phyloP scores from a whole-genome alignment of 148 eudicot genomes.

The Persicaria maculosa region DNA sequence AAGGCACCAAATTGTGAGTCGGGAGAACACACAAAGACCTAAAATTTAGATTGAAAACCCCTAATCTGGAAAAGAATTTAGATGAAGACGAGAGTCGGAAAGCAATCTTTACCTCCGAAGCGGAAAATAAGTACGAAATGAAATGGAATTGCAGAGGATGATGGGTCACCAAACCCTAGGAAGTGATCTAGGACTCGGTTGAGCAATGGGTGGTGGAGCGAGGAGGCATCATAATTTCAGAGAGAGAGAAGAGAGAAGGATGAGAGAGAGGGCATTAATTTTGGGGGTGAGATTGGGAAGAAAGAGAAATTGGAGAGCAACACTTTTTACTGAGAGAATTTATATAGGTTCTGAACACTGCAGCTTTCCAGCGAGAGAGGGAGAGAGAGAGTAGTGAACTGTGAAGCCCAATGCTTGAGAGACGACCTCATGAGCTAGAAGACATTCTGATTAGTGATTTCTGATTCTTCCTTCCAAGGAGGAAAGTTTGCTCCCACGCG shows the following conservation, averaged over 20 bases:
- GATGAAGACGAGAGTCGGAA: background rate
- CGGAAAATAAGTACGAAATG: background rate
- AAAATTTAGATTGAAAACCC: background rate
- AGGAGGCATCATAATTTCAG: constrained; percentile 16
- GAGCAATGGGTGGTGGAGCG: constrained; percentile 12
- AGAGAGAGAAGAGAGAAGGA: constrained; percentile 15
- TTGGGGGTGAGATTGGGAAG: constrained; percentile 12
- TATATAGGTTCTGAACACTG: constrained; percentile 18
- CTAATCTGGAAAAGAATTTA: background rate
- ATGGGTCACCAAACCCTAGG: constrained; percentile 21
- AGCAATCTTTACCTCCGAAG: constrained; percentile 6
- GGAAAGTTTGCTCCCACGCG: background rate
- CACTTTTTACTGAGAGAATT: constrained; percentile 14
- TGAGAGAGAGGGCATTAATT: constrained; percentile 24
- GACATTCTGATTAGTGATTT: no score
- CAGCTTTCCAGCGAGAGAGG: constrained; percentile 15
- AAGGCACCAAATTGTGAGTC: background rate
- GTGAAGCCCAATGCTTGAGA: background rate
- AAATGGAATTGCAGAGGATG: background rate
- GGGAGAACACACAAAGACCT: background rate
- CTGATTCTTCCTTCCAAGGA: background rate
- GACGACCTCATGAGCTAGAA: background rate
- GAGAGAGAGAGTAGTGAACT: background rate
- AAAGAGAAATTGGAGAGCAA: constrained; percentile 2
- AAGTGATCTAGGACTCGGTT: constrained; percentile 10